Conservation (phyloP, 345 rosid genomes). For the Crucihimalaya himalaica region DNA sequence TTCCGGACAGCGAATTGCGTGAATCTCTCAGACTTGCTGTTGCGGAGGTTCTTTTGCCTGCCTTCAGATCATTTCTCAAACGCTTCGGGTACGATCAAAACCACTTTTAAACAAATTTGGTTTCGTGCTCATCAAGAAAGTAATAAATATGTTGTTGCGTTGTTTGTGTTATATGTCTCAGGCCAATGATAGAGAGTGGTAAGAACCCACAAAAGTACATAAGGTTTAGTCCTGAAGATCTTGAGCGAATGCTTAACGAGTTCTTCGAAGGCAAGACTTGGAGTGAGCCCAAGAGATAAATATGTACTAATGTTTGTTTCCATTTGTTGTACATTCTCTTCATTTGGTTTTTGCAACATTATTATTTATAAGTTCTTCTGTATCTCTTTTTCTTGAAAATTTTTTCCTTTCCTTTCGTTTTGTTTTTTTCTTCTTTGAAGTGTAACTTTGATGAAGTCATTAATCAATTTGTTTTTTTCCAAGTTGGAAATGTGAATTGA, state of each 20-base stretch:
- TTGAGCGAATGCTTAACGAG: constrained; percentile 88
- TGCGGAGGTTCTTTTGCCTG: constrained; percentile 96
- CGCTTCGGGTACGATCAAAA: constrained; percentile 63
- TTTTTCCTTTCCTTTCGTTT: not conserved
- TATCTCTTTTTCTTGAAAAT: not conserved
- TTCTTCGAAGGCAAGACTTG: constrained; percentile 91
- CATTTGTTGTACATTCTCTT: constrained; percentile 5
- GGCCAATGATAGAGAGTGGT: constrained; percentile 88
- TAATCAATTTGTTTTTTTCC: not conserved
- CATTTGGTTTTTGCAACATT: constrained; percentile 2
- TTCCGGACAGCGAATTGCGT: constrained; percentile 91
- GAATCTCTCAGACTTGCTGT: constrained; percentile 95
- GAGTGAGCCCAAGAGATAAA: constrained; percentile 75
- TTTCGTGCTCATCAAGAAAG: not conserved
- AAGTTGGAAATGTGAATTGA: not conserved
- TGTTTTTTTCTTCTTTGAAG: not conserved
- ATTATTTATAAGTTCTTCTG: not conserved
- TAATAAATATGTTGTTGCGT: not conserved
- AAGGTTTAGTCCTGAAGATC: constrained; percentile 71
- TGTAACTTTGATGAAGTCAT: not conserved
- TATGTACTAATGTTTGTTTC: constrained; percentile 6
- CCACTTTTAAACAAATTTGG: not conserved
- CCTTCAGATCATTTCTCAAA: constrained; percentile 83
- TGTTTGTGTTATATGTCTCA: constrained; percentile 34
- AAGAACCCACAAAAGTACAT: constrained; percentile 85